Percentiles rank a stretch among this genome's conserved stretches.
Conservation (phyloP, 257 asterid species). For the Ehretia macrophylla region DNA sequence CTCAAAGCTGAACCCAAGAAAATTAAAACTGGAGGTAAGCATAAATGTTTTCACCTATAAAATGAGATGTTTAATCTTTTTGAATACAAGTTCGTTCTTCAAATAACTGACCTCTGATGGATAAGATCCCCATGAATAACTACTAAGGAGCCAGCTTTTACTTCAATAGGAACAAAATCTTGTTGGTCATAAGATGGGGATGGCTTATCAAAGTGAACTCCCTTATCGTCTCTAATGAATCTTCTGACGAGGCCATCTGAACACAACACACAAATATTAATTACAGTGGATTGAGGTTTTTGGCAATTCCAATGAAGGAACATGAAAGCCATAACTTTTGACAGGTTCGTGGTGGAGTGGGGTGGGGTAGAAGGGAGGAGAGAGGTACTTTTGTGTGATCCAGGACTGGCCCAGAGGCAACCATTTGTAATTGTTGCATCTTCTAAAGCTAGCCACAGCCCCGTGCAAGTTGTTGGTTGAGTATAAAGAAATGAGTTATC, state of each 20-base stretch:
- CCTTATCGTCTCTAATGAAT: slow-evolving; percentile 77
- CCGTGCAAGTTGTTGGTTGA: slow-evolving; percentile 78
- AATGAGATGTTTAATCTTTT: not conserved
- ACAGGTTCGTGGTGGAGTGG: not conserved
- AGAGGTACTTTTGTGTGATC: slow-evolving; percentile 67
- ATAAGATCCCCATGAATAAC: slow-evolving; percentile 78
- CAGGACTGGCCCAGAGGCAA: slow-evolving; percentile 95
- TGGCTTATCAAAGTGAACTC: slow-evolving; percentile 83
- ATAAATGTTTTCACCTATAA: not conserved
- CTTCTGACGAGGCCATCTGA: slow-evolving; percentile 86
- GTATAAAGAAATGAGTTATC: slow-evolving; percentile 82
- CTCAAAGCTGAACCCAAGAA: slow-evolving; percentile 58
- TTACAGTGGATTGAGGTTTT: not conserved
- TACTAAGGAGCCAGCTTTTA: slow-evolving; percentile 70
- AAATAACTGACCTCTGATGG: slow-evolving; percentile 61
- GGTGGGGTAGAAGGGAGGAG: not conserved
- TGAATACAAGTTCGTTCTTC: not conserved
- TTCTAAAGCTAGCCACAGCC: slow-evolving; percentile 88
- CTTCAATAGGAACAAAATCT: slow-evolving; percentile 71
- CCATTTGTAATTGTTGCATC: slow-evolving; percentile 78
- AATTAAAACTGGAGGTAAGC: not conserved
- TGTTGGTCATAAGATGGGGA: slow-evolving; percentile 63
- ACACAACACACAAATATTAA: not conserved
- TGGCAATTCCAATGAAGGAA: not conserved
- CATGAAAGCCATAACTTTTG: not conserved